These are phyloP conservation scores for Suhomyces prunicola DNA, from an alignment of 805 yeast genomes.

Conservation along the genomic window DNA sequence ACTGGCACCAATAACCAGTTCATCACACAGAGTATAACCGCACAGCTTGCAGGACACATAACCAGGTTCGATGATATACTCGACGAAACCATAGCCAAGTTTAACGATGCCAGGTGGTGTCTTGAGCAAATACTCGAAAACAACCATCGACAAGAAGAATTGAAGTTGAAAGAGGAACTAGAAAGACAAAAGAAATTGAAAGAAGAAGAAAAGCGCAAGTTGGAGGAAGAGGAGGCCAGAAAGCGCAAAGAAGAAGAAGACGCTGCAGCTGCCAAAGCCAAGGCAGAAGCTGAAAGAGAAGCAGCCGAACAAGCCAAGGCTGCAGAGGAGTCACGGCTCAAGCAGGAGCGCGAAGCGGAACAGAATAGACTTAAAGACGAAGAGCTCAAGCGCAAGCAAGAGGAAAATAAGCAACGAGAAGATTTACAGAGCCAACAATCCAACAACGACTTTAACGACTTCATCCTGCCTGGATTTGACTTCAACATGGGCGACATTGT, in stretches of 20 bases:
- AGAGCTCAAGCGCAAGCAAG: constrained; percentile 12
- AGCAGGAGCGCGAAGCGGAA: constrained; percentile 17
- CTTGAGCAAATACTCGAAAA: constrained; percentile 40
- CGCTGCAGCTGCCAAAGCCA: constrained; percentile 9
- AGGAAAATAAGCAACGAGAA: constrained; percentile 11
- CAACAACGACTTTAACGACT: constrained; percentile 12
- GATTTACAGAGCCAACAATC: constrained; percentile 5
- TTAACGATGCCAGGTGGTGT: constrained; percentile 45
- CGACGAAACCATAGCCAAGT: constrained; percentile 40
- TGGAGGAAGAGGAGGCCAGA: constrained; percentile 6
- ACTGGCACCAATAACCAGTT: constrained; percentile 42
- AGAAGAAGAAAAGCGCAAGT: constrained; percentile 25
- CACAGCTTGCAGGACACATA: constrained; percentile 33
- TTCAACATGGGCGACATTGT: constrained; percentile 23
- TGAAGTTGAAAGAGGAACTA: constrained; percentile 33
- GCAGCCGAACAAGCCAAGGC: constrained; percentile 10
- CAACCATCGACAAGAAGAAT: constrained; percentile 40
- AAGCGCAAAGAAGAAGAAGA: constrained; percentile 5
- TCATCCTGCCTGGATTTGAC: constrained; percentile 26
- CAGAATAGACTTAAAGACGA: constrained; percentile 13
- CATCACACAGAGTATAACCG: constrained; percentile 34
- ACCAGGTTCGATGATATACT: constrained; percentile 38
- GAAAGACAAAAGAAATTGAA: constrained; percentile 25
- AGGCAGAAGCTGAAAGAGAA: constrained; percentile 7
- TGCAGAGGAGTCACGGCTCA: constrained; percentile 11